Evolutionary conservation across 352 stramenopile genomes (phyloP).

Genomic region (Pythium phragmiticola): DNA sequence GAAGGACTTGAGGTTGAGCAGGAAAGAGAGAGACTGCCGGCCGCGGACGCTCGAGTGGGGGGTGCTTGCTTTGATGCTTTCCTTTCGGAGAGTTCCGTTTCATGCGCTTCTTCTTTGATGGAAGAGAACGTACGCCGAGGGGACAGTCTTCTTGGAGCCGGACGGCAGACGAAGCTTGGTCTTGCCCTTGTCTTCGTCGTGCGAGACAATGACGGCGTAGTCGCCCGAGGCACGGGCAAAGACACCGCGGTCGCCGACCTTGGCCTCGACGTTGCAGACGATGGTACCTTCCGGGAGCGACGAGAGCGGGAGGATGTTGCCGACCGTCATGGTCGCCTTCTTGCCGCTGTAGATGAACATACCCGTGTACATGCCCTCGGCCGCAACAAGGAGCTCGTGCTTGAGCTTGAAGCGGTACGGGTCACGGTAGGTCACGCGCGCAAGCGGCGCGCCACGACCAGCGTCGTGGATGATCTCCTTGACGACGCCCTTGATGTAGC

Average conservation of each 20-base stretch:
- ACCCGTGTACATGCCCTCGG: conserved; percentile 99
- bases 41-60: no score
- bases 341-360: conserved; percentile 98
- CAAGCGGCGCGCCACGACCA: conserved; percentile 95
- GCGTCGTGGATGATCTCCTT: conserved; percentile 99
- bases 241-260: conserved; percentile 94
- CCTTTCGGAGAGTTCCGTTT: conserved; percentile 23
- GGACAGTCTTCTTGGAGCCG: conserved; percentile 97
- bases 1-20: no score
- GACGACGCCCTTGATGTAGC: conserved; percentile 99
- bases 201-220: conserved; percentile 98
- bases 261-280: conserved; percentile 97
- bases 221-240: conserved; percentile 96
- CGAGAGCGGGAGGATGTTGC: conserved; percentile 97
- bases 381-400: conserved; percentile 96
- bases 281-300: conserved; percentile 98
- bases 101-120: neutral
- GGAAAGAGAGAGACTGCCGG: no score
- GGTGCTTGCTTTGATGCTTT: neutral
- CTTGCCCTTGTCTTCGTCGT: conserved; percentile 99
- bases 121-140: conserved; percentile 67
- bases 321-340: conserved; percentile 94
- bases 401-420: conserved; percentile 90
- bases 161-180: conserved; percentile 95
- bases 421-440: conserved; percentile 93